These are phyloP conservation scores for Kwoniella shivajii DNA, from an alignment of 1,284 basidiomycete species.

Conservation along the genomic window DNA sequence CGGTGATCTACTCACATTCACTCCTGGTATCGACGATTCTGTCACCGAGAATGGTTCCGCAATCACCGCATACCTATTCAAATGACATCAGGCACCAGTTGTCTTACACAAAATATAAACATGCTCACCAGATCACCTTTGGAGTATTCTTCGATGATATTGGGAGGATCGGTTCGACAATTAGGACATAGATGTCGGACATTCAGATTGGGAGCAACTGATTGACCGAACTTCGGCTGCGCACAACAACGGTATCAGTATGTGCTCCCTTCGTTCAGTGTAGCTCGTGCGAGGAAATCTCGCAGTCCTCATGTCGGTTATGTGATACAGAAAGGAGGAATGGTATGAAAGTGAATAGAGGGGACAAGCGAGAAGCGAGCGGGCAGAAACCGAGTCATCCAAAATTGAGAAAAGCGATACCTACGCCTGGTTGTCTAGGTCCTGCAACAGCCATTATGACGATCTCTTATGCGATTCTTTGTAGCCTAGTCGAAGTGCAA, in stretches of 20 bases:
- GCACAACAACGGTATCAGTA: not conserved
- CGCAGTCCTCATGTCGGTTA: not conserved
- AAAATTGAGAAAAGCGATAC: constrained; percentile 11
- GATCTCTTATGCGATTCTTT: not conserved
- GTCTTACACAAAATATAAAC: not conserved
- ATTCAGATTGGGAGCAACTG: constrained; percentile 63
- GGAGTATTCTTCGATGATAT: constrained; percentile 96
- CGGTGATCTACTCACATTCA: constrained; percentile 68
- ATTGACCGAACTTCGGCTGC: constrained; percentile 61
- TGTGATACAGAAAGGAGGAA: not conserved
- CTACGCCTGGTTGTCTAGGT: constrained; percentile 38
- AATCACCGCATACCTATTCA: constrained; percentile 72
- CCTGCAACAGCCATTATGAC: constrained; percentile 33
- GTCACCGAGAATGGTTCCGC: constrained; percentile 93
- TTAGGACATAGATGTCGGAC: constrained; percentile 93
- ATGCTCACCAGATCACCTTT: constrained; percentile 84
- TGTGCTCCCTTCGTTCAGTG: not conserved
- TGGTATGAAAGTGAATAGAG: too few relatives aligned
- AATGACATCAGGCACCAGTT: too few relatives aligned
- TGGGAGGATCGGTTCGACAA: constrained; percentile 86
- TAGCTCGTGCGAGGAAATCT: not conserved
- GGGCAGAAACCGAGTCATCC: too few relatives aligned
- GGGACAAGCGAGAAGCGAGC: too few relatives aligned
- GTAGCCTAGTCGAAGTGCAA: not conserved
- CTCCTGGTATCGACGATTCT: constrained; percentile 96